These are phyloP conservation scores for Myxozyma geophila DNA, from an alignment of 805 yeast species.

Conservation along the genomic window DNA sequence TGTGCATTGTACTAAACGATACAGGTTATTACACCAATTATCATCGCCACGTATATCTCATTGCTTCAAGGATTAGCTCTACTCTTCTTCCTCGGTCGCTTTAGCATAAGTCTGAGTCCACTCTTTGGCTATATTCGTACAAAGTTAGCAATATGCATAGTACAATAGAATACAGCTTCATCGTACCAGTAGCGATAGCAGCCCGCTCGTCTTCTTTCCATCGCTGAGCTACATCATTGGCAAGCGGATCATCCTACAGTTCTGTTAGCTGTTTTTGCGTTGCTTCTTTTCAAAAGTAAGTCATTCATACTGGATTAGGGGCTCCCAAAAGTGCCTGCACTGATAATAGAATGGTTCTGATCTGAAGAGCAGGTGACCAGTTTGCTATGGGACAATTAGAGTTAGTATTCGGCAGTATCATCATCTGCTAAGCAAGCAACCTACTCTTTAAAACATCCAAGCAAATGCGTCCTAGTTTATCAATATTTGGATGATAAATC, in stretches of 20 bases:
- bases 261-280: not conserved
- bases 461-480: constrained; percentile 92
- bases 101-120: constrained; percentile 71
- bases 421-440: constrained; percentile 18
- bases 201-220: constrained; percentile 85
- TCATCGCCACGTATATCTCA: not conserved
- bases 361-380: constrained; percentile 98
- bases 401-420: not conserved
- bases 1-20: not conserved
- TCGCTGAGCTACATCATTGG: constrained; percentile 95
- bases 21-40: not conserved
- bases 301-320: constrained; percentile 69
- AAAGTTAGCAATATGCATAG: not conserved
- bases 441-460: constrained; percentile 82
- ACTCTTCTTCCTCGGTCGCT: constrained; percentile 11
- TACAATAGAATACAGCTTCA: constrained; percentile 22
- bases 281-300: not conserved
- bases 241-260: constrained; percentile 81
- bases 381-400: constrained; percentile 54
- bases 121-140: constrained; percentile 46
- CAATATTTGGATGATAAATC: constrained; percentile 96
- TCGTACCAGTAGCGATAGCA: constrained; percentile 77
- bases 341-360: constrained; percentile 85
- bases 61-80: not conserved
- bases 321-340: constrained; percentile 93